phyloP scores from a whole-genome alignment of 176 grass and related monocot genomes.

The Alopecurus myosuroides region DNA sequence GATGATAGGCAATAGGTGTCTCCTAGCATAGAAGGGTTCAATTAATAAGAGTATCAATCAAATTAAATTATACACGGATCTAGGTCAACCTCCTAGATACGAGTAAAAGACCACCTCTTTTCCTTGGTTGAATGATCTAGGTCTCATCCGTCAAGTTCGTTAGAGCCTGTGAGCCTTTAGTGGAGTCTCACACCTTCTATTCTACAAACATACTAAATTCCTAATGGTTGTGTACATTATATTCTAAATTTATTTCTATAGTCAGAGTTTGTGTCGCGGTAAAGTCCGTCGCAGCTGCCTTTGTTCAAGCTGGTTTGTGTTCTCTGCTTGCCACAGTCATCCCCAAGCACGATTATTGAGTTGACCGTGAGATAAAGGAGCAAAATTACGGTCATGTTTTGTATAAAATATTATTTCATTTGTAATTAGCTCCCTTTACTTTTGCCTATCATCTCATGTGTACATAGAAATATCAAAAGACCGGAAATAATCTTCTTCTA shows the following conservation, averaged over 20 bases:
- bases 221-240: not conserved
- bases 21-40: too few relatives aligned
- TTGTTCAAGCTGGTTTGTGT: not conserved
- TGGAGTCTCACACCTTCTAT: not conserved
- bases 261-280: not conserved
- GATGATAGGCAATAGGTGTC: too few relatives aligned
- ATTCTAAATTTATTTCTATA: not conserved
- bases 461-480: too few relatives aligned
- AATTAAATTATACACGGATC: too few relatives aligned
- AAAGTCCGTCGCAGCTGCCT: not conserved
- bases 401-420: not conserved
- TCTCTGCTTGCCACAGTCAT: not conserved
- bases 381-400: not conserved
- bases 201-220: not conserved
- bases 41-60: too few relatives aligned
- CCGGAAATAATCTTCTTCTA: too few relatives aligned
- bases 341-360: not conserved
- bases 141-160: not conserved
- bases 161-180: not conserved
- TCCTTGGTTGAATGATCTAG: not conserved
- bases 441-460: too few relatives aligned
- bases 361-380: not conserved
- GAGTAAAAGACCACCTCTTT: not conserved
- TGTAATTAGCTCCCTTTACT: not conserved
- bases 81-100: not conserved